phyloP scores from a whole-genome alignment of 1,139 yeast species.

The Insectozyma bohioensis region DNA sequence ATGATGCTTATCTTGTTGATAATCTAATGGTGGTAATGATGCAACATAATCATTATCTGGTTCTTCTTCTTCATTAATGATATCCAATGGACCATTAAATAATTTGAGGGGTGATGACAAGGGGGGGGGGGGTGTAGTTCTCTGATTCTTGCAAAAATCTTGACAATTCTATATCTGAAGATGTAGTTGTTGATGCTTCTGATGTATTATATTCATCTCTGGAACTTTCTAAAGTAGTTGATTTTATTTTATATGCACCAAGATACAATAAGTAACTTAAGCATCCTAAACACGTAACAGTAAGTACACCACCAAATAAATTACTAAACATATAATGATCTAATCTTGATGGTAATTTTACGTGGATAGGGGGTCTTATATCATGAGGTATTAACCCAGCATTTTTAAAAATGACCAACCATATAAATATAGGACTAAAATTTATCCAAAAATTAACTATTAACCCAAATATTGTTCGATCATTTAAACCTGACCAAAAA shows the following conservation, averaged over 20 bases:
- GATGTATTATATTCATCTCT: neutral
- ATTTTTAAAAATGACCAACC: constrained; percentile 61
- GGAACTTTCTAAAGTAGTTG: neutral
- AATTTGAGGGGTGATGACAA: constrained; percentile 1
- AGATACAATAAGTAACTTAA: constrained; percentile 17
- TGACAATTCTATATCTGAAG: neutral
- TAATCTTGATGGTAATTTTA: constrained; percentile 40
- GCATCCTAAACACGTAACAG: constrained; percentile 14
- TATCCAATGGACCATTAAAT: constrained; percentile 11
- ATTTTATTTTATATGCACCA: constrained; percentile 6
- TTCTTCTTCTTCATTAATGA: constrained; percentile 7
- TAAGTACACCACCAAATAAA: constrained; percentile 16
- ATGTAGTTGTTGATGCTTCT: neutral
- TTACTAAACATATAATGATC: constrained; percentile 39
- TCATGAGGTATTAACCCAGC: constrained; percentile 58
- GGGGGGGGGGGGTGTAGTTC: neutral
- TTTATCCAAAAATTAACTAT: constrained; percentile 46
- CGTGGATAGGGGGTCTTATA: constrained; percentile 57
- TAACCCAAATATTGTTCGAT: constrained; percentile 34
- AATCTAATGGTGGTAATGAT: constrained; percentile 8
- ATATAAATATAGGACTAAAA: constrained; percentile 53
- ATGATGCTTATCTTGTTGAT: constrained; percentile 9
- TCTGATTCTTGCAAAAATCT: neutral
- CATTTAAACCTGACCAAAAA: constrained; percentile 31
- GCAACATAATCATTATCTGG: neutral